Percentiles rank a stretch among this genome's conserved stretches.
These are phyloP conservation scores for Boletus reticuloceps DNA, from an alignment of 768 basidiomycete genomes.

Conservation along the genomic window DNA sequence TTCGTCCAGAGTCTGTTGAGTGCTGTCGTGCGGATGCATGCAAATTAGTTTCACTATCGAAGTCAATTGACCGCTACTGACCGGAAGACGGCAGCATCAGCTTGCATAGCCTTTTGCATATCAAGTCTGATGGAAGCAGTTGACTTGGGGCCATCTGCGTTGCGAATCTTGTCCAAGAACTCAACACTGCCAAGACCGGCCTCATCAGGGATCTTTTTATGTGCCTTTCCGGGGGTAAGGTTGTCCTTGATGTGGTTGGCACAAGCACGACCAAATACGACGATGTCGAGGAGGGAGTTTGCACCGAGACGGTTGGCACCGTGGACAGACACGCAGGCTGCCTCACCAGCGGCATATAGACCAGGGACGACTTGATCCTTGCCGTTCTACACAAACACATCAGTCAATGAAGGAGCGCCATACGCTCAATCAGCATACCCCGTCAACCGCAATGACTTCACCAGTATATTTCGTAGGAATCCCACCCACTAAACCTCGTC, in stretches of 20 bases:
- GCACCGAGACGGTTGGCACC: constrained; percentile 99
- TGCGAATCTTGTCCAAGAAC: constrained; percentile 87
- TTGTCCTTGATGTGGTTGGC: constrained; percentile 96
- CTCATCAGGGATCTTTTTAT: constrained; percentile 83
- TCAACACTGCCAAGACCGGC: constrained; percentile 83
- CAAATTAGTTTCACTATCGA: constrained; percentile 1
- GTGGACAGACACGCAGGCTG: constrained; percentile 97
- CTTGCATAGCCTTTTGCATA: constrained; percentile 99
- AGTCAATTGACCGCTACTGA: constrained; percentile 24
- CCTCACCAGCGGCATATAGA: constrained; percentile 97
- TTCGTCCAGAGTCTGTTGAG: constrained; percentile 85
- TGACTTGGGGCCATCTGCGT: constrained; percentile 73
- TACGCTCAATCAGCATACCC: constrained; percentile 33
- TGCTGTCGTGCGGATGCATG: constrained; percentile 43
- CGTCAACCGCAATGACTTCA: constrained; percentile 87
- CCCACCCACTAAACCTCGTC: constrained; percentile 78
- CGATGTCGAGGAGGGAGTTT: constrained; percentile 97
- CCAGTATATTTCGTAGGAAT: constrained; percentile 99
- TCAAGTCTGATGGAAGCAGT: constrained; percentile 90
- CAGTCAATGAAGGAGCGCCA: neutral
- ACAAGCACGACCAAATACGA: constrained; percentile 99
- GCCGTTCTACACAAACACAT: constrained; percentile 50
- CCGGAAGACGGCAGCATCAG: constrained; percentile 97
- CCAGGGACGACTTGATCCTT: constrained; percentile 95
- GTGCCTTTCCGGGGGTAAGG: constrained; percentile 84